Evolutionary conservation across 768 basidiomycete species (phyloP).

Genomic region (Cystofilobasidium macerans): DNA sequence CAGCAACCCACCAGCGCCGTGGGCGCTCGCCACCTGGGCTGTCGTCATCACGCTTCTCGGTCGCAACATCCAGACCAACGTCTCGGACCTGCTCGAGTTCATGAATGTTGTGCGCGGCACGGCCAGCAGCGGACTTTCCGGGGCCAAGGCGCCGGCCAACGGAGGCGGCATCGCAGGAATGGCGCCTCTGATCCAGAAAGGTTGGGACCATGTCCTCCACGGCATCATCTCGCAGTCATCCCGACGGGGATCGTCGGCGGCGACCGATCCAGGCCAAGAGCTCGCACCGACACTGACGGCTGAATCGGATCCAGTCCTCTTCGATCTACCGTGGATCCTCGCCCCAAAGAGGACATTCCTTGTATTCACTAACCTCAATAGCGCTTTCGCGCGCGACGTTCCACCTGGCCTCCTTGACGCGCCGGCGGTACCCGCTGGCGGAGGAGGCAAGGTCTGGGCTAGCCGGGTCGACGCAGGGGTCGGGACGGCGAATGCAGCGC

Average conservation of each 20-base stretch:
- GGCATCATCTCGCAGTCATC: conserved; percentile 22
- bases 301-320: conserved; percentile 5
- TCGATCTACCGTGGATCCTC: conserved; percentile 22
- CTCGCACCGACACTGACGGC: neutral
- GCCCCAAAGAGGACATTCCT: conserved; percentile 12
- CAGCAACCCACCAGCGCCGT: neutral
- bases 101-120: conserved; percentile 10
- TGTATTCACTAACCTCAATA: conserved; percentile 1
- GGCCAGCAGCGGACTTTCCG: too few relatives aligned
- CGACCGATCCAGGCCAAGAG: neutral
- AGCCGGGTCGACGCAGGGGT: neutral
- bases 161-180: neutral
- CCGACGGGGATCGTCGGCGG: conserved; percentile 7
- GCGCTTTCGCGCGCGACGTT: neutral
- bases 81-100: conserved; percentile 24
- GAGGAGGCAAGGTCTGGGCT: neutral
- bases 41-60: conserved; percentile 19
- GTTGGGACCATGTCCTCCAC: conserved; percentile 25
- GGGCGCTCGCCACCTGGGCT: conserved; percentile 22
- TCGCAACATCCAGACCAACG: conserved; percentile 20
- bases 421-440: neutral
- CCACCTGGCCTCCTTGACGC: neutral
- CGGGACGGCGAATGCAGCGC: neutral
- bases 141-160: neutral
- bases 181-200: neutral